Base-by-base conservation (phyloP, 306 rosid genomes). In the Cucurbita ficifolia region DNA sequence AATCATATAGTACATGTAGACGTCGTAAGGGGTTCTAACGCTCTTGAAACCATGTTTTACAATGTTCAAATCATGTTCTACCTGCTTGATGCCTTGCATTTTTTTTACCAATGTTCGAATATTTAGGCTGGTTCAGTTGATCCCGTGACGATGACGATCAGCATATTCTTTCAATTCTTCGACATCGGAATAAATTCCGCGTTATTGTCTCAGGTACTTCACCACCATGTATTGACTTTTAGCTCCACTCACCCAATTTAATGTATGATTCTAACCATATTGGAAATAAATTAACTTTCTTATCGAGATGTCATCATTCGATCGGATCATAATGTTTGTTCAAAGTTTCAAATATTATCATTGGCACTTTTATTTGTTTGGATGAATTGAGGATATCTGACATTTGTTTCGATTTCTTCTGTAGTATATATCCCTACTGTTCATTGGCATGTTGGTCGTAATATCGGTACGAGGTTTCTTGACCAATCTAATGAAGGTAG, bases 401-500 rank as follows among this genome's bases (percentile, higher is more conserved):
- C 78, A 5, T 54, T 65, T 61, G 54, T 76, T 74, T 73, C 42
- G 10, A 50, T 56, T 82, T 73, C 42, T 73, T 78, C 33, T 86
- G 69, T 93, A 94, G 99, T 91, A 94, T 78, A 91, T 91, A 68
- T 94, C 99, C 76, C 86, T 91, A 70, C 78, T 89, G 70, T 94
- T 94, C 86, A 94, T 94, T 0, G 97, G 99, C 83, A 83, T 94
- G 89, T 79, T 94, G 91, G 82, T 94, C 38, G 99, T 86, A 49
- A 91, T 89, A 81, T 94, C 99, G 14, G 95, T 94, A 68, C 96
- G 96, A 59, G 99, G 99, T 67, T 94, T 94, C 85, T 79, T 94
- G 83, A 87, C 97, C 77, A 94, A 94, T 85, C 86, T 94, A 53
- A 94, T 91, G 99, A 94, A 94, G 99, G 99, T 94, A 89, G 22